A percentile compares a stretch with the other conserved stretches of the same genome.
Evolutionary conservation across 164 flowering plant genomes (phyloP).

Genomic region (Vitis amurensis): DNA sequence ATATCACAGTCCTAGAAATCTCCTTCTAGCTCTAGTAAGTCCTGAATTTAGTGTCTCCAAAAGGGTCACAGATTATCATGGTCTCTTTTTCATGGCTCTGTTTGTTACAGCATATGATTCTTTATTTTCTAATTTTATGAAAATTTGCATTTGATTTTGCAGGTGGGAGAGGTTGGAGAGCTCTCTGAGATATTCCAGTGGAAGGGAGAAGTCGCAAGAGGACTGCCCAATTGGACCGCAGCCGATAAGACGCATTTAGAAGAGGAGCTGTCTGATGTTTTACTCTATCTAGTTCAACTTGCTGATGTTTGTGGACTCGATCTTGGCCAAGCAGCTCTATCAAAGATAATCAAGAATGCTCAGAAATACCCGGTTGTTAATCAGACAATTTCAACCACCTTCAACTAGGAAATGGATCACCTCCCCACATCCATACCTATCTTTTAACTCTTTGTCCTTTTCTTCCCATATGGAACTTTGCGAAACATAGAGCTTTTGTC

Average conservation of each 20-base stretch:
- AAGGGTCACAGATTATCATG: too few relatives aligned
- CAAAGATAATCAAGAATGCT: slow-evolving; percentile 42
- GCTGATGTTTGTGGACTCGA: slow-evolving; percentile 57
- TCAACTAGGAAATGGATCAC: background rate
- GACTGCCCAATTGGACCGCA: slow-evolving; percentile 43
- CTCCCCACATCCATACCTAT: too few relatives aligned
- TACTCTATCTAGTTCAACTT: slow-evolving; percentile 46
- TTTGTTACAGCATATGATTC: too few relatives aligned
- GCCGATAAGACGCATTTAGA: slow-evolving; percentile 51
- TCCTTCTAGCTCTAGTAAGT: slow-evolving; percentile 47
- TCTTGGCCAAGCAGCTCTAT: slow-evolving; percentile 50
- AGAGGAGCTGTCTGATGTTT: slow-evolving; percentile 57
- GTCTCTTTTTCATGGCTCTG: too few relatives aligned
- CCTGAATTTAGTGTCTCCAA: too few relatives aligned
- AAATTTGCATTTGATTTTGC: background rate
- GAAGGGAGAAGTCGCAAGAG: slow-evolving; percentile 51
- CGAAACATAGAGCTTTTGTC: too few relatives aligned
- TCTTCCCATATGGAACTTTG: too few relatives aligned
- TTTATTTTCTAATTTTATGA: background rate
- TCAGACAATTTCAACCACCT: slow-evolving; percentile 11
- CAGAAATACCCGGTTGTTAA: slow-evolving; percentile 31
- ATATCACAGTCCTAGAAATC: slow-evolving; percentile 53
- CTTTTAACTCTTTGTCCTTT: too few relatives aligned
- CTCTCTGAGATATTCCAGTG: slow-evolving; percentile 54
- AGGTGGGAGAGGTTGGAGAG: slow-evolving; percentile 50